These are phyloP conservation scores for Spirogloea muscicola DNA, from an alignment of 139 green algal species.

Conservation along the genomic window DNA sequence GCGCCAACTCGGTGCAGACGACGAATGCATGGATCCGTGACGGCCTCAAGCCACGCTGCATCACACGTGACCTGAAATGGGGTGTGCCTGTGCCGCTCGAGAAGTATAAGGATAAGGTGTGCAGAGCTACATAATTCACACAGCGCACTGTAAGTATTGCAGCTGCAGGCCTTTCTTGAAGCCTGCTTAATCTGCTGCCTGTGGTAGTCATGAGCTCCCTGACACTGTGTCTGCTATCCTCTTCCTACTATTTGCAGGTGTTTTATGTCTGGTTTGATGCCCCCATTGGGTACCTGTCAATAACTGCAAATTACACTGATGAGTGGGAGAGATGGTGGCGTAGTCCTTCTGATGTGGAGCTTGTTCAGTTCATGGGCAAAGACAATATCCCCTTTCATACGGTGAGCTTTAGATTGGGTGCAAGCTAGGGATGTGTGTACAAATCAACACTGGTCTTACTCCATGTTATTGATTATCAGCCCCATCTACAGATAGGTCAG, in stretches of 20 bases:
- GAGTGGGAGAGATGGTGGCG: slow-evolving; percentile 88
- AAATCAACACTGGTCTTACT: no score
- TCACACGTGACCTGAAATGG: slow-evolving; percentile 96
- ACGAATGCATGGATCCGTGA: slow-evolving; percentile 93
- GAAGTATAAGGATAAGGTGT: slow-evolving; percentile 80
- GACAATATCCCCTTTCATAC: slow-evolving; percentile 99
- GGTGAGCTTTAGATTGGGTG: slow-evolving; percentile 50
- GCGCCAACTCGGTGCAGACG: slow-evolving; percentile 58
- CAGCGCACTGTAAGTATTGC: no score
- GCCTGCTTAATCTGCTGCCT: no score
- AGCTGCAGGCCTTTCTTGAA: no score
- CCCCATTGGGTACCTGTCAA: slow-evolving; percentile 97
- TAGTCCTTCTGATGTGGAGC: slow-evolving; percentile 87
- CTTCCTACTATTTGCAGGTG: no score
- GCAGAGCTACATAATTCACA: neutral
- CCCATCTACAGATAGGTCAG: no score
- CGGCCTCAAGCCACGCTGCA: slow-evolving; percentile 90
- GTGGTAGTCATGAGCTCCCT: no score
- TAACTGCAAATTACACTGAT: slow-evolving; percentile 87
- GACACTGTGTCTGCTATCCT: no score
- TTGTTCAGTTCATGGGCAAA: slow-evolving; percentile 99
- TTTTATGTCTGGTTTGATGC: slow-evolving; percentile 99
- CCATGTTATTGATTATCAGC: no score
- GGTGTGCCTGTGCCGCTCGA: slow-evolving; percentile 82
- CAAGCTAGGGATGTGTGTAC: slow-evolving; percentile 94